A percentile compares a stretch with the other conserved stretches of the same genome.
Conservation (phyloP, 495 filamentous ascomycete genomes). For the Daldinia vernicosa region DNA sequence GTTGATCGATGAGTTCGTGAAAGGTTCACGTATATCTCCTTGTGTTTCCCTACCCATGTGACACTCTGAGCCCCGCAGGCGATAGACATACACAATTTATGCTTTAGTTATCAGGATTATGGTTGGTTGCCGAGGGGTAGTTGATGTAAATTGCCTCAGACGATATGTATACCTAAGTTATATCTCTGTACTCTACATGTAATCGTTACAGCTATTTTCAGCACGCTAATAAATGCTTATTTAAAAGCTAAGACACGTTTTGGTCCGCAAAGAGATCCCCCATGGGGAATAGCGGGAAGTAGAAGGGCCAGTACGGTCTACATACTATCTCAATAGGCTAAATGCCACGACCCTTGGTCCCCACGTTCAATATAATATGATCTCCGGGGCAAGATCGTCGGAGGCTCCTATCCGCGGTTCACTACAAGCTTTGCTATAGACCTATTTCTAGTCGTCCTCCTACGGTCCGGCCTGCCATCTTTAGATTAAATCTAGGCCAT, state of each 20-base stretch:
- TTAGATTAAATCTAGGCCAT: constrained; percentile 36
- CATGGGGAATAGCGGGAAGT: constrained; percentile 24
- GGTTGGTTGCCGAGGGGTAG: background rate
- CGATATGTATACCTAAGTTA: constrained; percentile 1
- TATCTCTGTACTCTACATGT: constrained; percentile 19
- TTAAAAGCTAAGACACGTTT: constrained; percentile 9
- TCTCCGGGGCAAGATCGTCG: constrained; percentile 24
- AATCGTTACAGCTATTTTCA: constrained; percentile 4
- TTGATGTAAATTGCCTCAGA: constrained; percentile 14
- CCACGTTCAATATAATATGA: constrained; percentile 33
- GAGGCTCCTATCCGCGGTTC: constrained; percentile 40
- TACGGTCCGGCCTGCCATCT: constrained; percentile 37
- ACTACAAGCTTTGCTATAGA: constrained; percentile 21
- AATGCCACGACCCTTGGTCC: constrained; percentile 24
- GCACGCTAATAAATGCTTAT: constrained; percentile 19
- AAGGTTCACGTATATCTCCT: background rate
- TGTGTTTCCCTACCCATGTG: background rate
- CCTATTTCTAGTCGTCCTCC: background rate
- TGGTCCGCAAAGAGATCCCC: constrained; percentile 12
- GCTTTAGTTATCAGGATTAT: background rate
- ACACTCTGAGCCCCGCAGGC: background rate
- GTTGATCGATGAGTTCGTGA: constrained; percentile 1
- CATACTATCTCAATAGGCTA: constrained; percentile 43
- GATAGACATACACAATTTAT: background rate
- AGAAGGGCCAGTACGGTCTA: constrained; percentile 5